Evolutionary conservation across 164 flowering plant genomes (phyloP), one percentile per base, ranked within the genome.

Genomic region (Nymphaea thermarum): DNA sequence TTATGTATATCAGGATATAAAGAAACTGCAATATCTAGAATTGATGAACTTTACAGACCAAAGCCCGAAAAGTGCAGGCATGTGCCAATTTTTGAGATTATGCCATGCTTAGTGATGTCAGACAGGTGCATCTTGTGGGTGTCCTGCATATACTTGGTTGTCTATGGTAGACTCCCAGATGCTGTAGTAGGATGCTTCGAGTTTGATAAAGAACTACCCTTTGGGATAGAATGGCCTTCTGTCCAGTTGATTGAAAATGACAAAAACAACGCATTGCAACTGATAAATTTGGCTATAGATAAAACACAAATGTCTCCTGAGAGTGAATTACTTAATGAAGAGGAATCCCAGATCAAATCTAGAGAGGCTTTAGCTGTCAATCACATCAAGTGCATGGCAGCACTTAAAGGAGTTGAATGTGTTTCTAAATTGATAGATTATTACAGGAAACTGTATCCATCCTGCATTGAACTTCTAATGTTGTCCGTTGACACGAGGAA

Each of bases 121-220:
- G 96, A 93, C 71, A 87, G 80, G 81, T 84, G 85, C 76, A 75
- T 85, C 65, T 83, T 93, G 76, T 88, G 96, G 95, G 77, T 88
- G 76, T 90, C 83, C 78, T 86, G 86, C 80, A 80, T 85, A 42
- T 93, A 88, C 82, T 76, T 93, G 44, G 77, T 83, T 66, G 73
- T 87, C 43, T 90, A 90, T 83, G 80, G 81, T 78, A 88, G 83
- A 79, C 80, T 90, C 60, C 98, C 98, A n/a, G 86, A 81, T 73
- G 75, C 76, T 65, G 67, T 88, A 4, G 81, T 85, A n/a, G 76
- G 73, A 59, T 76, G 62, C 68, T 79, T 90, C 76, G 95, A 90
- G 75, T 79, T 74, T 75, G 82, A 80, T 70, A 85, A 93, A 73
- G 86, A 85, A 62, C 76, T 85, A 47, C 70, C 63, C 7, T 73